phyloP scores from a whole-genome alignment of 352 stramenopile genomes.

The Phytophthora parvispora region DNA sequence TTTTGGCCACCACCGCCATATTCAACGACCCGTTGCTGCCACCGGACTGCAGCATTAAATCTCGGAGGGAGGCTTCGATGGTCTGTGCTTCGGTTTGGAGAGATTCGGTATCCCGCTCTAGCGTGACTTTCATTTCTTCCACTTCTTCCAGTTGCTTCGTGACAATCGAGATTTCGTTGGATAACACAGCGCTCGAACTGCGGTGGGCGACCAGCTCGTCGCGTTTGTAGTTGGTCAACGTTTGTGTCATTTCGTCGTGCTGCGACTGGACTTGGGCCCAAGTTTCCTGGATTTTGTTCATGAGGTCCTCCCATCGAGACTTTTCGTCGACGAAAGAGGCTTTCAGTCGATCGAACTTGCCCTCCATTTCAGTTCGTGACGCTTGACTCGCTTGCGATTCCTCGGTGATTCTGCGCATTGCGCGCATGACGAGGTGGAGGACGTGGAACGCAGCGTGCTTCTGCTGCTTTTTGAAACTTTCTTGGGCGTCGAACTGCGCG shows the following conservation, averaged over 20 bases:
- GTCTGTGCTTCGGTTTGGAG: conserved; percentile 68
- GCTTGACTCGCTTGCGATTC: conserved; percentile 23
- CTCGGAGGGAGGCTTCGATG: conserved; percentile 62
- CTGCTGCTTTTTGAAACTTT: conserved; percentile 64
- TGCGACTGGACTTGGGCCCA: conserved; percentile 50
- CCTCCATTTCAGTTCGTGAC: conserved; percentile 28
- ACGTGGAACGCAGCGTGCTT: conserved; percentile 69
- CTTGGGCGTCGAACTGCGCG: conserved; percentile 71
- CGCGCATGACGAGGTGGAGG: conserved; percentile 49
- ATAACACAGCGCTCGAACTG: conserved; percentile 74
- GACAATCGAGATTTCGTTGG: conserved; percentile 82
- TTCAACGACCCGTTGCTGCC: conserved; percentile 44
- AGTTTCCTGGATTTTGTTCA: conserved; percentile 33
- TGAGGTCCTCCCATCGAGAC: conserved; percentile 38
- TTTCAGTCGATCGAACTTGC: conserved; percentile 16
- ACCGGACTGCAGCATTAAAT: conserved; percentile 65
- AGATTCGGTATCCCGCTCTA: conserved; percentile 70
- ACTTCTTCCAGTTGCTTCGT: conserved; percentile 84
- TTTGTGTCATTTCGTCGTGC: conserved; percentile 74
- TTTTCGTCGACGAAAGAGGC: conserved; percentile 35
- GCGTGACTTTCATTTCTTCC: conserved; percentile 56
- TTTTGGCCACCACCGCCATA: conserved; percentile 78
- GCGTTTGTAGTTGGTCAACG: conserved; percentile 84
- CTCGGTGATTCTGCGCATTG: conserved; percentile 46
- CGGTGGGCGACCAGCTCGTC: conserved; percentile 82